A percentile compares a stretch with the other conserved stretches of the same genome.
These are phyloP conservation scores for Saprolegnia diclina DNA, from an alignment of 352 stramenopile species.

Conservation along the genomic window DNA sequence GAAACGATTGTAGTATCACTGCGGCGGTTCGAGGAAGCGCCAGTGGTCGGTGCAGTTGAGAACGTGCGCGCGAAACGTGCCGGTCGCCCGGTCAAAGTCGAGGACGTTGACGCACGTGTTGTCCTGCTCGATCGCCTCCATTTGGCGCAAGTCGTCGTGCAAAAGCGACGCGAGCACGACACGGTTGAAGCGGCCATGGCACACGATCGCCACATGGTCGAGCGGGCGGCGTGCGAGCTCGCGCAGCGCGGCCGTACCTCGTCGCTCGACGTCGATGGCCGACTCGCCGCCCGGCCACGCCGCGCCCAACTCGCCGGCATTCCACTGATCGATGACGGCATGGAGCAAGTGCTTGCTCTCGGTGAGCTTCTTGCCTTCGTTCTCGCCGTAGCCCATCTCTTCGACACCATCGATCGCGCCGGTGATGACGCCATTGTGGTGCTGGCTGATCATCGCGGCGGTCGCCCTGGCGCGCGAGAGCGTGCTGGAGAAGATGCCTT, in stretches of 20 bases:
- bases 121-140: constrained; percentile 65
- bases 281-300: constrained; percentile 62
- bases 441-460: background rate
- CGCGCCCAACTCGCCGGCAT: constrained; percentile 41
- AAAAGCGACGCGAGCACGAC: constrained; percentile 61
- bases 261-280: constrained; percentile 52
- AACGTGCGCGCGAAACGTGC: constrained; percentile 42
- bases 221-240: constrained; percentile 36
- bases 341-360: constrained; percentile 37
- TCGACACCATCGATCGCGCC: constrained; percentile 55
- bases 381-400: constrained; percentile 75
- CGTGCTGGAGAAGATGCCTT: constrained; percentile 58
- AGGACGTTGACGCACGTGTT: constrained; percentile 83
- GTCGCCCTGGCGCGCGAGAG: constrained; percentile 48
- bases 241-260: constrained; percentile 35
- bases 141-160: constrained; percentile 38
- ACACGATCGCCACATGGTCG: constrained; percentile 69
- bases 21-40: background rate
- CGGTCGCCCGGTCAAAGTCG: constrained; percentile 56
- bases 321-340: constrained; percentile 55
- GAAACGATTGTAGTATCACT: background rate
- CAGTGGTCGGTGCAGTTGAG: constrained; percentile 37
- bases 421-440: constrained; percentile 33
- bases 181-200: constrained; percentile 82
- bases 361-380: constrained; percentile 57